Base-by-base conservation (phyloP, 2,329 filamentous ascomycete species). In the Fusarium sp. region DNA sequence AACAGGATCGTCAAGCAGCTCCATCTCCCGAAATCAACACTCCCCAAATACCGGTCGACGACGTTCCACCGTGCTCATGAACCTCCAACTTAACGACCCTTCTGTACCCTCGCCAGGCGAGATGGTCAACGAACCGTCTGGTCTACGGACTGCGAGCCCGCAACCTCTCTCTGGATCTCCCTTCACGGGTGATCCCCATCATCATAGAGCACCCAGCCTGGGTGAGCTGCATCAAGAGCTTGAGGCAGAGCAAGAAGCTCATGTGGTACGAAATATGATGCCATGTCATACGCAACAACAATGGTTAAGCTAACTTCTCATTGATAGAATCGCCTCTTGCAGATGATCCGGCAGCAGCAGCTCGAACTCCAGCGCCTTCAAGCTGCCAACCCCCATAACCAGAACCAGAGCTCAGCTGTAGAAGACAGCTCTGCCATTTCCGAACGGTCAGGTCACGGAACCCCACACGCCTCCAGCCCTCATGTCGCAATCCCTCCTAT, bases 181-280 rank as follows among this genome's bases (percentile, higher is more conserved):
- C 13, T 80, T 85, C 57, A 78, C 83, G 61, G 80, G 79, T 39
- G 89, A 91, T 74, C 88, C 90, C 22, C 87, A 90, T 75, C 92
- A 93, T 78, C 88, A 90, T 74, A 87, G 93, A 55, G 84, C 91
- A 2, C 92, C 92, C 6, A 94, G 92, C 79, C 82, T 95, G 70
- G 93, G 93, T 24, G 92, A 94, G 81, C 88, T 95, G 47, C 92
- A 95, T 75, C 93, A 95, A 79, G 92, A 94, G 82, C 86, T 95
- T 4, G 93, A 95, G 81, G 92, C 91, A 60, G 93, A 95, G 82
- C 92, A 94, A 80, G 93, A 95, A 79, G 91, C 90, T 30, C 92
- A 94, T 82, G 93, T 95, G 72, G 90, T 92, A 84, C 57, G 89
- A 42, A 22, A 47, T 20, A 56, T 24, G 15, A 61, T 50, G 15